Percentiles rank a stretch among this genome's conserved stretches.
Evolutionary conservation across 768 basidiomycete genomes (phyloP).

Genomic region (Pholiota microspora): DNA sequence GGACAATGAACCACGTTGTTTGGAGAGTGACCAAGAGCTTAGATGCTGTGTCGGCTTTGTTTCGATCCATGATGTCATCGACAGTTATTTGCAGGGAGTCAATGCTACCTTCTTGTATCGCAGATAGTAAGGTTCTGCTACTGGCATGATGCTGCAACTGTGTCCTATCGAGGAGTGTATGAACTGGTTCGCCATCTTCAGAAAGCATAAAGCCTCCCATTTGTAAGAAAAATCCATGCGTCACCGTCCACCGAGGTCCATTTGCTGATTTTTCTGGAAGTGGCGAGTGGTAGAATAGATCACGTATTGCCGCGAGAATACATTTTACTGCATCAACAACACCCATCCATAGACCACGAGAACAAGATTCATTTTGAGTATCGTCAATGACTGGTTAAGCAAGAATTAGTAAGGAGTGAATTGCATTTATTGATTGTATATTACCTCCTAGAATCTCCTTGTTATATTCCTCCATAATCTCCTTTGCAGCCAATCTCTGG

Average conservation of each 20-base stretch:
- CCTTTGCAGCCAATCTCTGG: background rate
- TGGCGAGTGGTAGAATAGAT: background rate
- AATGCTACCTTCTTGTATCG: constrained; percentile 11
- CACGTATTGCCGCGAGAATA: background rate
- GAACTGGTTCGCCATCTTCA: constrained; percentile 16
- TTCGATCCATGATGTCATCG: constrained; percentile 21
- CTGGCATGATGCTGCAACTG: background rate
- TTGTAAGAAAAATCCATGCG: constrained; percentile 16
- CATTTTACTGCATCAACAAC: background rate
- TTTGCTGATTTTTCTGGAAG: background rate
- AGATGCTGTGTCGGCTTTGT: constrained; percentile 31
- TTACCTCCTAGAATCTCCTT: background rate
- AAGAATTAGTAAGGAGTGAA: no score
- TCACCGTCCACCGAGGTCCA: constrained; percentile 9
- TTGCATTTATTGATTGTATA: background rate
- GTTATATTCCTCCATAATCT: background rate
- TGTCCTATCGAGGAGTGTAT: background rate
- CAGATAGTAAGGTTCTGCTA: constrained; percentile 4
- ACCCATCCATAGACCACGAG: no score
- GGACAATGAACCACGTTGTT: constrained; percentile 31
- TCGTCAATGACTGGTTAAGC: no score
- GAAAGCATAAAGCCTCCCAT: constrained; percentile 21
- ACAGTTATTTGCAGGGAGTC: constrained; percentile 16
- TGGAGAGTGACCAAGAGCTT: constrained; percentile 33
- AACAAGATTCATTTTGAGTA: no score